phyloP scores from a whole-genome alignment of 2,329 filamentous ascomycete species.

The Raffaelea arxii region DNA sequence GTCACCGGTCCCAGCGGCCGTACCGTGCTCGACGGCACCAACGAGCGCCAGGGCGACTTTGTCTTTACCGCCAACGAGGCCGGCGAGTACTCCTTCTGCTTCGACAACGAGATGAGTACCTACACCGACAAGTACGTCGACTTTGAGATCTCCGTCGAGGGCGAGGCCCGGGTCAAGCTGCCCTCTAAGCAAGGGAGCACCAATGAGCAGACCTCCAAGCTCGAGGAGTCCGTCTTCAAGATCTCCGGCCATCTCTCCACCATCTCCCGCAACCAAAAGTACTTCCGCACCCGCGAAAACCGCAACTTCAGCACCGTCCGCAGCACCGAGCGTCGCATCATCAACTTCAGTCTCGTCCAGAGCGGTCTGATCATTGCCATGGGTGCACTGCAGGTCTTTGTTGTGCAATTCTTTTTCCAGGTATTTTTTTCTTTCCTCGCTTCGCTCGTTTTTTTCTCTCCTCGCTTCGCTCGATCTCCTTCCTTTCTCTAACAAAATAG shows the following conservation, averaged over 20 bases:
- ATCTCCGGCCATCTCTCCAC: conserved; percentile 87
- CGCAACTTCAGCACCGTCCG: conserved; percentile 96
- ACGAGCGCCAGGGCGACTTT: conserved; percentile 93
- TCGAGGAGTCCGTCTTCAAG: conserved; percentile 95
- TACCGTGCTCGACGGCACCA: conserved; percentile 73
- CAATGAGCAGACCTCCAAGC: conserved; percentile 76
- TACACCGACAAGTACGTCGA: conserved; percentile 97
- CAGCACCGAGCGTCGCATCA: conserved; percentile 90
- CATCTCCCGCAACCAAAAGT: conserved; percentile 95
- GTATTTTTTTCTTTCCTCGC: conserved; percentile 29
- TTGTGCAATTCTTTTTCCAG: conserved; percentile 98
- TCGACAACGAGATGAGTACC: conserved; percentile 96
- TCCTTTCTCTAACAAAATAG: conserved; percentile 20
- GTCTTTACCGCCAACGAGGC: conserved; percentile 85
- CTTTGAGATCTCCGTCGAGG: conserved; percentile 94
- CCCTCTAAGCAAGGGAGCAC: conserved; percentile 82
- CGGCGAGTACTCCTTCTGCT: conserved; percentile 95
- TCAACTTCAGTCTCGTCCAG: conserved; percentile 96
- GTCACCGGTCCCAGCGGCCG: conserved; percentile 76
- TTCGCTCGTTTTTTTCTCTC: not conserved
- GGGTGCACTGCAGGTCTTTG: conserved; percentile 93
- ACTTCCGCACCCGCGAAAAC: conserved; percentile 98
- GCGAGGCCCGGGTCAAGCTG: conserved; percentile 71
- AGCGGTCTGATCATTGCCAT: conserved; percentile 85
- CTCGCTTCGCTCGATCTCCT: not conserved